A percentile compares a stretch with the other conserved stretches of the same genome.
phyloP scores from a whole-genome alignment of 2,329 filamentous ascomycete genomes.

The Sporothrix protearum region DNA sequence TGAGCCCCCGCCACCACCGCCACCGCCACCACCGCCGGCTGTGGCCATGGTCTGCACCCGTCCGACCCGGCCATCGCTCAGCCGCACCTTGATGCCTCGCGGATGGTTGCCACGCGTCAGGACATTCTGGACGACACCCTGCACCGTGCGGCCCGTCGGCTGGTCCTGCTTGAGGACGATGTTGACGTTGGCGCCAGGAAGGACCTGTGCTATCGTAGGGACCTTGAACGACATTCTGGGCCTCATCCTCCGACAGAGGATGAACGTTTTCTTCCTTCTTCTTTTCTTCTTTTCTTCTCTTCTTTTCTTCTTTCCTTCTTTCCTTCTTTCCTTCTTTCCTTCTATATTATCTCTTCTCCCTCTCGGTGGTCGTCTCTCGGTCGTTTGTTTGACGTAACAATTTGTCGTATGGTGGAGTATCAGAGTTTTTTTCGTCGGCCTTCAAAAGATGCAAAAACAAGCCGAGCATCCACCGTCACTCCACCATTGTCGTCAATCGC shows the following conservation, averaged over 20 bases:
- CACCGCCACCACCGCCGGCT: constrained; percentile 18
- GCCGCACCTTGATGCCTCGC: constrained; percentile 72
- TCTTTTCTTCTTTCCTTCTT: not conserved
- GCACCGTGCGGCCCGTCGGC: constrained; percentile 66
- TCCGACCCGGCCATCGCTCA: constrained; percentile 68
- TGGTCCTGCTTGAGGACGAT: constrained; percentile 76
- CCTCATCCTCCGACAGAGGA: constrained; percentile 17
- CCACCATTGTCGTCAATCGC: not conserved
- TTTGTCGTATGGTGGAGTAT: not conserved
- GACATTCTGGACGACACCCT: constrained; percentile 62
- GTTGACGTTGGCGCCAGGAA: constrained; percentile 61
- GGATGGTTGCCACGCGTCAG: constrained; percentile 72
- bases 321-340: not conserved
- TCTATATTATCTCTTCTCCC: not conserved
- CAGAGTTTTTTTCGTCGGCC: not conserved
- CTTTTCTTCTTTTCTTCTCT: not conserved
- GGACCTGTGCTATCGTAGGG: constrained; percentile 41
- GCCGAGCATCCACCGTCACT: constrained; percentile 2
- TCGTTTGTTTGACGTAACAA: not conserved
- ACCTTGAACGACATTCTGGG: constrained; percentile 16
- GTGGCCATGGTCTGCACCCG: constrained; percentile 62
- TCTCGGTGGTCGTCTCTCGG: not conserved
- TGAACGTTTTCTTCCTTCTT: too few relatives aligned
- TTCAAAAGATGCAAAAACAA: not conserved
- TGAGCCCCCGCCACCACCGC: constrained; percentile 26